A percentile compares a stretch with the other conserved stretches of the same genome.
Conservation (phyloP, 2,329 filamentous ascomycete genomes). For the Arthrobotrys sinensis region DNA sequence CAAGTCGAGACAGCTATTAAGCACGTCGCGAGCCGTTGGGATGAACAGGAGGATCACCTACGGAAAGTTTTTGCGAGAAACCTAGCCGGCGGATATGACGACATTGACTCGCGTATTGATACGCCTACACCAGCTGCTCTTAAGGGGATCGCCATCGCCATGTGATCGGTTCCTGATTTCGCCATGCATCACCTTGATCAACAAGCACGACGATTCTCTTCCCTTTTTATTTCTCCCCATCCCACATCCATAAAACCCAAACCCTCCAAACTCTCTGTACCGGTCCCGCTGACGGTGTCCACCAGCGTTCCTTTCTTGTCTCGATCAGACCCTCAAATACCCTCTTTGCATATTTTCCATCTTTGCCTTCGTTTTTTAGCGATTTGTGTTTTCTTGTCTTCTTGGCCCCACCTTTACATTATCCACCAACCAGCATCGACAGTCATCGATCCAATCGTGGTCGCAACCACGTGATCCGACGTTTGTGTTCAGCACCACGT, state of each 20-base stretch:
- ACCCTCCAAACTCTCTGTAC: background rate
- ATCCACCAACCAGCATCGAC: conserved; percentile 19
- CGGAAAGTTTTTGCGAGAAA: conserved; percentile 41
- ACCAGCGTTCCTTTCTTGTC: background rate
- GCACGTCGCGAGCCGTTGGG: conserved; percentile 52
- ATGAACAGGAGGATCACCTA: conserved; percentile 48
- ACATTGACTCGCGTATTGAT: conserved; percentile 50
- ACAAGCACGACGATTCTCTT: conserved; percentile 6
- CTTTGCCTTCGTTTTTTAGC: conserved; percentile 54
- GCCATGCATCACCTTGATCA: background rate
- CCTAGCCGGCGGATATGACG: conserved; percentile 22
- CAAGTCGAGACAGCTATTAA: conserved; percentile 56
- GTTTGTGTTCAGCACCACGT: conserved; percentile 53
- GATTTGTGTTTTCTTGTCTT: conserved; percentile 30
- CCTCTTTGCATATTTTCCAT: conserved; percentile 37
- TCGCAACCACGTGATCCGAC: conserved; percentile 32
- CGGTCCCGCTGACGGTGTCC: conserved; percentile 4
- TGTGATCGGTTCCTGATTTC: conserved; percentile 25
- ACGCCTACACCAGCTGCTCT: conserved; percentile 52
- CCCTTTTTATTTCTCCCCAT: conserved; percentile 25
- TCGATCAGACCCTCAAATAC: conserved; percentile 38
- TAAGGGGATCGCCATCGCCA: conserved; percentile 50
- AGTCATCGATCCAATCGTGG: conserved; percentile 42
- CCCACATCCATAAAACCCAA: background rate
- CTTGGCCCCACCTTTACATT: conserved; percentile 22